phyloP scores from a whole-genome alignment of 352 stramenopile genomes.

The Phytophthora aleatoria region DNA sequence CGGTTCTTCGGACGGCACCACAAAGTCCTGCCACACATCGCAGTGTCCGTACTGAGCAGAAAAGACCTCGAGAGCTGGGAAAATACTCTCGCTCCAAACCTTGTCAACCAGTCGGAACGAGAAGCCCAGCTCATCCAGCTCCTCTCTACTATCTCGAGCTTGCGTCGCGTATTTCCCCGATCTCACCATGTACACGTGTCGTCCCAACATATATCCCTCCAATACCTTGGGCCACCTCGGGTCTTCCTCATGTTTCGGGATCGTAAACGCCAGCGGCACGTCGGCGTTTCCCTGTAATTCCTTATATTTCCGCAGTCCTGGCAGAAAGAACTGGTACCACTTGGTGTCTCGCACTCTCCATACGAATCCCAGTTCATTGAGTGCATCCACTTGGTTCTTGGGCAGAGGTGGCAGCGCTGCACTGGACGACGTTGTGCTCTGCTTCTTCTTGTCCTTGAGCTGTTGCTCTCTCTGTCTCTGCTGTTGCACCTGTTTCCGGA shows the following conservation, averaged over 20 bases:
- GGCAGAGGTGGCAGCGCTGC: conserved; percentile 43
- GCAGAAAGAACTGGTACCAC: conserved; percentile 72
- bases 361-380: conserved; percentile 93
- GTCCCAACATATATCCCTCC: conserved; percentile 61
- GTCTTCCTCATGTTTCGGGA: conserved; percentile 44
- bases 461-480: conserved; percentile 30
- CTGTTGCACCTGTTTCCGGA: conserved; percentile 70
- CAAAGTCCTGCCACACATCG: conserved; percentile 92
- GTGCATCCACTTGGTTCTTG: conserved; percentile 60
- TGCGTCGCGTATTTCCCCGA: conserved; percentile 62
- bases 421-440: not conserved
- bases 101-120: conserved; percentile 64
- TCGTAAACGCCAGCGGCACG: conserved; percentile 65
- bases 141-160: conserved; percentile 36
- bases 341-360: conserved; percentile 88
- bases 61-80: conserved; percentile 86
- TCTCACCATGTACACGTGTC: conserved; percentile 73
- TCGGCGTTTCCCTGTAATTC: conserved; percentile 62
- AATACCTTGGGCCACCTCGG: conserved; percentile 54
- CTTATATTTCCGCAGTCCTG: conserved; percentile 56
- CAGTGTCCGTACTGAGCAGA: conserved; percentile 87
- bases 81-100: conserved; percentile 66
- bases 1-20: conserved; percentile 69
- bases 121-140: conserved; percentile 66
- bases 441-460: conserved; percentile 24